Percentiles rank a stretch among this genome's conserved stretches.
Conservation (phyloP, 2,329 filamentous ascomycete species). For the Cladosporium sp. region DNA sequence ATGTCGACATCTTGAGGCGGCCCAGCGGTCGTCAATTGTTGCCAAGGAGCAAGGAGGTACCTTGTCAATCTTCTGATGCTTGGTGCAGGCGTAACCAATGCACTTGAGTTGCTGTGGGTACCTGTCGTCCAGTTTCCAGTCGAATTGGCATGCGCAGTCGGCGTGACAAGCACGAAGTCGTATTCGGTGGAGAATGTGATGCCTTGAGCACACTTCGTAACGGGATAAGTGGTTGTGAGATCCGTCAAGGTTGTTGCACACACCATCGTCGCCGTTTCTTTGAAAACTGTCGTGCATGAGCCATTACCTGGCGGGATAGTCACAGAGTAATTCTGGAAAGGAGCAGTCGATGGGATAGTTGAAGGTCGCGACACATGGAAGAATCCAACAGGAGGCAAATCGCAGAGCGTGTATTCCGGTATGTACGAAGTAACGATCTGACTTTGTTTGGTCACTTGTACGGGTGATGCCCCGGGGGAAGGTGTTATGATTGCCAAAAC, state of each 20-base stretch:
- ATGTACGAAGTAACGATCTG: constrained; percentile 42
- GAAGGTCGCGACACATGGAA: constrained; percentile 29
- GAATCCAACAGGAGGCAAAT: constrained; percentile 35
- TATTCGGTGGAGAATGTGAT: constrained; percentile 45
- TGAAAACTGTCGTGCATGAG: constrained; percentile 39
- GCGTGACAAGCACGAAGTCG: constrained; percentile 38
- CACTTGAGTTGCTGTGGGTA: constrained; percentile 14
- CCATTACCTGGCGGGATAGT: constrained; percentile 30
- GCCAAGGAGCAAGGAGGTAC: constrained; percentile 44
- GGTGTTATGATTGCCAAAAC: constrained; percentile 38
- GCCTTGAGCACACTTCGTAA: constrained; percentile 41
- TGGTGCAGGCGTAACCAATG: constrained; percentile 35
- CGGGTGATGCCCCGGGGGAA: constrained; percentile 38
- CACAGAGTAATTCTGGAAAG: constrained; percentile 35
- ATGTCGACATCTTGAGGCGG: constrained; percentile 37
- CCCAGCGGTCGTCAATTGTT: constrained; percentile 36
- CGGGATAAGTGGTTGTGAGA: constrained; percentile 37
- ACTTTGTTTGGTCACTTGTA: constrained; percentile 40
- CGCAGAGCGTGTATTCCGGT: constrained; percentile 41
- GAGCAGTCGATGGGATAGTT: constrained; percentile 28
- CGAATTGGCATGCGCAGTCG: constrained; percentile 27
- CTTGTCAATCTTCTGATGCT: constrained; percentile 38
- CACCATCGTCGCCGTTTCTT: constrained; percentile 37
- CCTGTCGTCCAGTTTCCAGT: constrained; percentile 15
- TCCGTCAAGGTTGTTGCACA: constrained; percentile 42